Percentiles rank a stretch among this genome's conserved stretches.
phyloP scores from a whole-genome alignment of 1,284 basidiomycete species.

The Exsudoporus floridanus region DNA sequence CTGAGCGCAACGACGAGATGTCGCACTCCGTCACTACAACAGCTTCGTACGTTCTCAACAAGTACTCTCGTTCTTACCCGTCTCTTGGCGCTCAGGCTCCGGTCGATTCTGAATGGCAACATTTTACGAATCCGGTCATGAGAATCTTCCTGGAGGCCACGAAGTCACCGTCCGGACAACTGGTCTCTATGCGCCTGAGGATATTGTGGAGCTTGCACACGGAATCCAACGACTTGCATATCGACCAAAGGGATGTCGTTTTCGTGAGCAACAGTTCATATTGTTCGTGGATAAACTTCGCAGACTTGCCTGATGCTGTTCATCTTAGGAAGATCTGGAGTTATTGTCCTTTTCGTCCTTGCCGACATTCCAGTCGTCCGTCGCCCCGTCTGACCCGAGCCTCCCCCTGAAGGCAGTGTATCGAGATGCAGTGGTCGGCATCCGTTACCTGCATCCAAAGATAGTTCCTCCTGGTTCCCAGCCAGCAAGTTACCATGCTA shows the following conservation, averaged over 20 bases:
- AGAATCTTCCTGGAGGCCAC: constrained; percentile 61
- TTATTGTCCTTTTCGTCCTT: constrained; percentile 60
- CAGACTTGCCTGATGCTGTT: constrained; percentile 1
- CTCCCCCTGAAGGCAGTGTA: constrained; percentile 76
- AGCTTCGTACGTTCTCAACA: constrained; percentile 52
- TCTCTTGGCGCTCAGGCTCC: constrained; percentile 20
- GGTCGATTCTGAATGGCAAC: constrained; percentile 63
- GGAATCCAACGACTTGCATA: constrained; percentile 35
- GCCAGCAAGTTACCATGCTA: constrained; percentile 39
- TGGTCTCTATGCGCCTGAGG: constrained; percentile 61
- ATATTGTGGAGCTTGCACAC: constrained; percentile 61
- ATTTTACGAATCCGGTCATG: constrained; percentile 68
- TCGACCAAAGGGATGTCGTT: constrained; percentile 52
- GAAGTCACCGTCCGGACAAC: constrained; percentile 45
- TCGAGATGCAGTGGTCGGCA: constrained; percentile 66
- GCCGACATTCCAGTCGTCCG: constrained; percentile 30
- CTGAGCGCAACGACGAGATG: constrained; percentile 35
- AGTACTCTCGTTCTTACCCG: constrained; percentile 66
- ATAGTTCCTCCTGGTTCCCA: constrained; percentile 36
- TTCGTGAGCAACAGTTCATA: constrained; percentile 52
- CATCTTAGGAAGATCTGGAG: constrained; percentile 67
- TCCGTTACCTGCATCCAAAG: constrained; percentile 63
- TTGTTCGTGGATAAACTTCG: background rate
- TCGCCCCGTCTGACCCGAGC: constrained; percentile 40
- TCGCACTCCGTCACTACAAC: constrained; percentile 59